These are phyloP conservation scores for Pachyrhizus erosus DNA, from an alignment of 306 rosid species.

Conservation along the genomic window DNA sequence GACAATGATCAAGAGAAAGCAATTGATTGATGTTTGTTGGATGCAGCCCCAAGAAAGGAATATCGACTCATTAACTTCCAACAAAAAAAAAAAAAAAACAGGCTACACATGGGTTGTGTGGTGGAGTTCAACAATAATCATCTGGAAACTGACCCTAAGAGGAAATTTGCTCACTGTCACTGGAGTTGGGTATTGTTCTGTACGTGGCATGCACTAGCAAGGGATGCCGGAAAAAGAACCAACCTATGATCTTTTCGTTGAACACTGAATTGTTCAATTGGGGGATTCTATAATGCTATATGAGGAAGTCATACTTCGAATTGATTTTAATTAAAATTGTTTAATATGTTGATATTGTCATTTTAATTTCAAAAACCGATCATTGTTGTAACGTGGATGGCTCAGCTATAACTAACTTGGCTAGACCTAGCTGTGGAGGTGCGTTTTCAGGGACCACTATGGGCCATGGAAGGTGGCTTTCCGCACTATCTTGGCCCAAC, in stretches of 20 bases:
- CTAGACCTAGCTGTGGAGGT: too few relatives aligned
- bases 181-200: neutral
- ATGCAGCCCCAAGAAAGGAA: neutral
- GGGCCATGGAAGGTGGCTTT: too few relatives aligned
- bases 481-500: too few relatives aligned
- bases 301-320: neutral
- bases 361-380: too few relatives aligned
- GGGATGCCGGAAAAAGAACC: neutral
- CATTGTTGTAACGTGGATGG: too few relatives aligned
- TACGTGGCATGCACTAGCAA: neutral
- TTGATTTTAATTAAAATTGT: too few relatives aligned
- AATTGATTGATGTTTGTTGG: too few relatives aligned
- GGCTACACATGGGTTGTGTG: neutral
- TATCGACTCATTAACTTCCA: neutral
- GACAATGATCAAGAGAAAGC: neutral
- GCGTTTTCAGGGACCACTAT: too few relatives aligned
- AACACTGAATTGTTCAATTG: slow-evolving; percentile 2
- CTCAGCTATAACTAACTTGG: too few relatives aligned
- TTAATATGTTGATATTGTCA: too few relatives aligned
- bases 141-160: neutral
- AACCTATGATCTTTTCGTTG: neutral
- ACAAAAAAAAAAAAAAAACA: too few relatives aligned
- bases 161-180: neutral
- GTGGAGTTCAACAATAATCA: neutral
- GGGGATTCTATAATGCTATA: neutral